Evolutionary conservation across 2,329 filamentous ascomycete genomes (phyloP), one percentile per base, ranked within the genome.

Genomic region (Falciphora oryzae): DNA sequence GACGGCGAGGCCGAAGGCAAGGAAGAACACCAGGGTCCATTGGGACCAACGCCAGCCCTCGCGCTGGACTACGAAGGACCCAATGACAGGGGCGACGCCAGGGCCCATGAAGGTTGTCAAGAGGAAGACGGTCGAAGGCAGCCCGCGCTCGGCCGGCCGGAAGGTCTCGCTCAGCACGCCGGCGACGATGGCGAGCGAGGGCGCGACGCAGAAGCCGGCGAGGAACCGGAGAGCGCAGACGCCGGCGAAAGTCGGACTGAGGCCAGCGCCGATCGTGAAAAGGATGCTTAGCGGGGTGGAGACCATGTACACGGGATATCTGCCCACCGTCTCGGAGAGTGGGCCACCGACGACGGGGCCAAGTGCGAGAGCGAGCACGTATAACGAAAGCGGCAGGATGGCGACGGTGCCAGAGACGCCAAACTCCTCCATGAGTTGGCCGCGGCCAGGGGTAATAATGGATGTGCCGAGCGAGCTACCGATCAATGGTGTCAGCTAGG

Each of bases 341-440:
- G 86, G 87, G 0, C 85, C 85, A 13, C 83, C 83, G 18, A 87
- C 67, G 62, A 88, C 74, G 8, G 87, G 87, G 0, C 86, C 87
- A 22, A 88, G 76, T 3, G 77, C 84, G 0, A 89, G 78, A 0
- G 85, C 86, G 13, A 88, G 73, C 7, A 86, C 81, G 71, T 87
- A 90, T 7, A 87, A 72, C 0, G 86, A 82, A 0, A 89, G 72
- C 0, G 83, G 83, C 0, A 89, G 74, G n/a, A 89, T 75, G 0
- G 86, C 83, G 10, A 80, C 78, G 1, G 84, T 87, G 61, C 79
- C 78, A 18, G 78, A 79, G 16, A 88, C 78, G 59, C 78, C 68
- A 71, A 90, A 90, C 8, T 83, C 77, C 0, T 70, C 57, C 74
- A 81, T 81, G 7, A 89, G 71, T 4, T 82, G 74, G 2, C 68